Evolutionary conservation across 1,139 yeast genomes (phyloP), one percentile per base, ranked within the genome.

Genomic region (Yamadazyma triangularis): DNA sequence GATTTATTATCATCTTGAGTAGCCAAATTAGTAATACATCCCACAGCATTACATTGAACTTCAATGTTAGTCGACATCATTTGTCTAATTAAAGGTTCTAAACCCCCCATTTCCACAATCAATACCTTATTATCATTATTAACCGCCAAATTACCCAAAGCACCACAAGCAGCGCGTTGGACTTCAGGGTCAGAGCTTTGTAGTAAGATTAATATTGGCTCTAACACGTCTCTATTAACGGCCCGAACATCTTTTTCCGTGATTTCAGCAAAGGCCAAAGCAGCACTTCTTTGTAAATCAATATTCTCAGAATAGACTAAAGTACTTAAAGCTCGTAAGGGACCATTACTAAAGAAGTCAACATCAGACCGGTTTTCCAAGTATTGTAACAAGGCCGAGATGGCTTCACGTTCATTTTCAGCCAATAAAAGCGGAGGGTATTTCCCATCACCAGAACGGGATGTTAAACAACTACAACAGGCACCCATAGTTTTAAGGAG

Each of bases 11-110:
- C 96, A 59, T 91, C 98, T 60, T 87, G 96, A n/a, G 98, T 91
- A 10, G 98, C 98, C 58, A 91, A 74, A 56, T 91, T 91, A 23
- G 99, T 91, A 55, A 91, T 89, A 56, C 98, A 93, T 8, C 99
- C 99, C 34, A 93, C 98, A 4, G 99, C 98, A 54, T 91, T 91
- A 59, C 99, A 91, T 60, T 93, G 98, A 24, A 93, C 98, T 57
- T 91, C 99, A 39, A 91, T 94, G 50, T 93, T 91, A 35, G 94
- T 78, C 27, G 95, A 83, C 83, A 87, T 82, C 99, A 91, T 91
- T 61, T 93, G 98, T 57, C 94, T 81, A 48, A 91, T 91, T 32
- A 91, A 73, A 8, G 97, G 97, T 45, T 89, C 96, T 38, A 91
- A 72, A 2, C 98, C 98, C 20, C 97, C 97, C 96, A 93, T 87